Percentiles rank a stretch among this genome's conserved stretches.
Conservation (phyloP, 306 rosid genomes). For the Rosa chinensis region DNA sequence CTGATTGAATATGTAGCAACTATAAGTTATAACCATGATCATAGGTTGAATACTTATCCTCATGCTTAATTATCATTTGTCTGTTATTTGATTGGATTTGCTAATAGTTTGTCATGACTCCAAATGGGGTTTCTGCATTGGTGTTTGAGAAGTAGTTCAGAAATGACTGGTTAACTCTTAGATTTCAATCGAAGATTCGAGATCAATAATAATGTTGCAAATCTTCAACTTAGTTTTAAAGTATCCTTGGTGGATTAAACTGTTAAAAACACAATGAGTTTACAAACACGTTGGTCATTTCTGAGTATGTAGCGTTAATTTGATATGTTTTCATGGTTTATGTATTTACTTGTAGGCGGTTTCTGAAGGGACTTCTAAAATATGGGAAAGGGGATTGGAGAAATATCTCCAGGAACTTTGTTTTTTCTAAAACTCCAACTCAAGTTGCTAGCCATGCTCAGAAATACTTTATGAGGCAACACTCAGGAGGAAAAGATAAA, state of each 20-base stretch:
- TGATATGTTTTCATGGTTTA: slow-evolving; percentile 3
- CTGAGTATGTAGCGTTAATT: not conserved
- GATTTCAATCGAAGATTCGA: not conserved
- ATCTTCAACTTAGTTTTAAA: slow-evolving; percentile 1
- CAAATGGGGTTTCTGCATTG: not conserved
- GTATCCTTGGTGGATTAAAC: not conserved
- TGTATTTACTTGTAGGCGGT: slow-evolving; percentile 48
- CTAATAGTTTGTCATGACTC: not conserved
- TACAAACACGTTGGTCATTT: not conserved
- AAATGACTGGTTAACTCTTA: not conserved
- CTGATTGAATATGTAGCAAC: not conserved
- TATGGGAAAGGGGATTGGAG: slow-evolving; percentile 98
- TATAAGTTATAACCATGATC: not conserved
- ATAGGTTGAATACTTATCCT: not conserved
- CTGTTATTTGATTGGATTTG: not conserved
- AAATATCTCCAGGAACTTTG: slow-evolving; percentile 79
- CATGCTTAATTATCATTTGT: not conserved
- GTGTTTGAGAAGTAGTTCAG: not conserved
- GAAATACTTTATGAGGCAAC: slow-evolving; percentile 87
- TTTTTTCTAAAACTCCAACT: slow-evolving; percentile 55
- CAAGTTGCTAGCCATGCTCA: slow-evolving; percentile 76
- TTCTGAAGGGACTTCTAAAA: slow-evolving; percentile 79
- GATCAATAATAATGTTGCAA: not conserved
- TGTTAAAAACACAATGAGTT: not conserved
- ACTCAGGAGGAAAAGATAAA: slow-evolving; percentile 78